These are phyloP conservation scores for Ophiostoma tasmaniense DNA, from an alignment of 2,329 filamentous ascomycete genomes.

Conservation along the genomic window DNA sequence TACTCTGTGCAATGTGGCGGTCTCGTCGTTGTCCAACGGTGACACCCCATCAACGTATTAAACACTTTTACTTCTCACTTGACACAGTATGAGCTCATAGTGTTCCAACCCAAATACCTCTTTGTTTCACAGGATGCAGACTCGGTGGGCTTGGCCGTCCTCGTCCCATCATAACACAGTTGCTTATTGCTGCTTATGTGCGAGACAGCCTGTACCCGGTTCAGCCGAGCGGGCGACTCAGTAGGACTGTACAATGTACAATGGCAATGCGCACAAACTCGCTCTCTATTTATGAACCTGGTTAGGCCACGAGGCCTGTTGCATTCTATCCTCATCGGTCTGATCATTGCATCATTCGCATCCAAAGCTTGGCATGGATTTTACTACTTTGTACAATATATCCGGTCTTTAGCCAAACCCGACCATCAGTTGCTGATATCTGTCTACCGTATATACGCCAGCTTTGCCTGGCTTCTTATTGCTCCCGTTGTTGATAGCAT, in stretches of 20 bases:
- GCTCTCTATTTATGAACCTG: not conserved
- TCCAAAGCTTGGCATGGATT: not conserved
- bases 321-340: not conserved
- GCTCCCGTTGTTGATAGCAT: not conserved
- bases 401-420: not conserved
- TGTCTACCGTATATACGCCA: too few relatives aligned
- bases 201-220: slow-evolving; percentile 1
- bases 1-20: not conserved
- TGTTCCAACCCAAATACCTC: not conserved
- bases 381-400: not conserved
- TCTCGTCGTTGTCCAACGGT: not conserved
- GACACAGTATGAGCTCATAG: not conserved
- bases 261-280: not conserved
- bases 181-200: not conserved
- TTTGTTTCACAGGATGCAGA: not conserved
- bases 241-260: too few relatives aligned
- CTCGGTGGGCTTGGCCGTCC: not conserved
- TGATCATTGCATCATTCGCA: not conserved
- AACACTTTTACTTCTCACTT: not conserved
- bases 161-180: slow-evolving; percentile 2
- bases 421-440: too few relatives aligned
- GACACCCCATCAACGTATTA: not conserved
- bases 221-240: not conserved
- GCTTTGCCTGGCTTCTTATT: not conserved
- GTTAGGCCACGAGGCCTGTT: not conserved